phyloP scores from a whole-genome alignment of 1,284 basidiomycete species.

The Cutaneotrichosporon spelunceum region DNA sequence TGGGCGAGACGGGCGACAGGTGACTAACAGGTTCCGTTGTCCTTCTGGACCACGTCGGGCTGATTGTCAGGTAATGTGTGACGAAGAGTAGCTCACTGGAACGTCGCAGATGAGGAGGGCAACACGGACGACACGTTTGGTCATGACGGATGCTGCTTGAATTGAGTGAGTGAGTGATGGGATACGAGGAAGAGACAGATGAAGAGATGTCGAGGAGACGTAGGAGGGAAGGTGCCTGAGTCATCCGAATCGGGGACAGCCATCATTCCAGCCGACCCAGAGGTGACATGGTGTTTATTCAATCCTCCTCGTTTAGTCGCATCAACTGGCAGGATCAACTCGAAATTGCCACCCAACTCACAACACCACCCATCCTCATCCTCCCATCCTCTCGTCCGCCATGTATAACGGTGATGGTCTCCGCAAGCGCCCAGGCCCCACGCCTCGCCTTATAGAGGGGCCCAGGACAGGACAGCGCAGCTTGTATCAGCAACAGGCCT shows the following conservation, averaged over 20 bases:
- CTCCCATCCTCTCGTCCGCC: not conserved
- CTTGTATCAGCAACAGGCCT: conserved; percentile 45
- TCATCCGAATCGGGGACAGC: not conserved
- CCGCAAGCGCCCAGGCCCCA: conserved; percentile 34
- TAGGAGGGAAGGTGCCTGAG: not conserved
- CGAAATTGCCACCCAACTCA: conserved; percentile 10
- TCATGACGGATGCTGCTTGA: conserved; percentile 21
- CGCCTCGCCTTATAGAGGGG: conserved; percentile 33
- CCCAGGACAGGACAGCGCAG: conserved; percentile 38
- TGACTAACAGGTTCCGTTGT: conserved; percentile 46
- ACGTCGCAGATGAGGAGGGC: conserved; percentile 51
- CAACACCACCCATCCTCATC: not conserved
- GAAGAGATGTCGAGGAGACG: not conserved
- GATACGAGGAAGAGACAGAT: not conserved
- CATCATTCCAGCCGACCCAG: not conserved
- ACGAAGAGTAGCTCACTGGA: conserved; percentile 35
- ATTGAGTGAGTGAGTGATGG: not conserved
- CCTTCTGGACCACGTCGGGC: conserved; percentile 41
- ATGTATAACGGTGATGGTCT: conserved; percentile 27
- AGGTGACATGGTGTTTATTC: not conserved
- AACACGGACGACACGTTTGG: conserved; percentile 37
- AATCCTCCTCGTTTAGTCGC: not conserved
- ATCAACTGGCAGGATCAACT: conserved; percentile 3
- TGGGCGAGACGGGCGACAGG: not conserved
- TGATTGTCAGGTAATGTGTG: conserved; percentile 18